A percentile compares a stretch with the other conserved stretches of the same genome.
phyloP scores from a whole-genome alignment of 768 basidiomycete species.

The Mycena albidolilacea region DNA sequence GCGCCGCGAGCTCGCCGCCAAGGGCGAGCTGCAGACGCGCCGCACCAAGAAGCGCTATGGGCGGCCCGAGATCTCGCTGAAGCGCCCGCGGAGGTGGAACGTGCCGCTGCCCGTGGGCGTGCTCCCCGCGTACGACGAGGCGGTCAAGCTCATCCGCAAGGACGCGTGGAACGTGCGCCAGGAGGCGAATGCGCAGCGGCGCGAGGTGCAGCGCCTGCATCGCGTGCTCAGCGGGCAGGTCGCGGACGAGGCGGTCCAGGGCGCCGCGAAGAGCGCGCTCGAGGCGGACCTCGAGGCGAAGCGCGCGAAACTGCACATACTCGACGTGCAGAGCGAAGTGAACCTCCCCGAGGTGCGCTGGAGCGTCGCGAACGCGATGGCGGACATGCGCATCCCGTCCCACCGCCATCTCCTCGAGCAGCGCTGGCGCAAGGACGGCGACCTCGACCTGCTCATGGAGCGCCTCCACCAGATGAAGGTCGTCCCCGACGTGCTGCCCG shows the following conservation, averaged over 20 bases:
- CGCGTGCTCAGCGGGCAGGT: conserved; percentile 44
- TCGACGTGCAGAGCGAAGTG: conserved; percentile 85
- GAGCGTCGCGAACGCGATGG: conserved; percentile 84
- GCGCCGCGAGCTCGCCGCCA: conserved; percentile 12
- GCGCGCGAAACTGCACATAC: conserved; percentile 65
- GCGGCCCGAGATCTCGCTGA: conserved; percentile 67
- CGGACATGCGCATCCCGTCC: conserved; percentile 75
- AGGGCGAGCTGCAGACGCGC: conserved; percentile 48
- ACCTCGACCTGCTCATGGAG: conserved; percentile 93
- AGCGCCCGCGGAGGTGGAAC: conserved; percentile 74
- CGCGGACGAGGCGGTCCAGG: conserved; percentile 46
- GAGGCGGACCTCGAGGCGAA: conserved; percentile 58
- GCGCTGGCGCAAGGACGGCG: conserved; percentile 88
- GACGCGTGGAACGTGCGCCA: conserved; percentile 68
- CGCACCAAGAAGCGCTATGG: conserved; percentile 47
- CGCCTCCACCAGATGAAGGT: conserved; percentile 93
- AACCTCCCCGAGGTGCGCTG: conserved; percentile 90
- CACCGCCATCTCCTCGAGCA: conserved; percentile 89
- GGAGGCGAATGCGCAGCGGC: conserved; percentile 46
- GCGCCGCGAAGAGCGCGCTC: conserved; percentile 49
- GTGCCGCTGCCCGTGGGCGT: conserved; percentile 73
- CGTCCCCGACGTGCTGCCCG: conserved; percentile 87
- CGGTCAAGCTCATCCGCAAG: conserved; percentile 75
- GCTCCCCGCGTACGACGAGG: conserved; percentile 88
- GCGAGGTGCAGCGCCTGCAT: conserved; percentile 44